These are phyloP conservation scores for Medicago lupulina DNA, from an alignment of 306 rosid genomes.

Conservation along the genomic window DNA sequence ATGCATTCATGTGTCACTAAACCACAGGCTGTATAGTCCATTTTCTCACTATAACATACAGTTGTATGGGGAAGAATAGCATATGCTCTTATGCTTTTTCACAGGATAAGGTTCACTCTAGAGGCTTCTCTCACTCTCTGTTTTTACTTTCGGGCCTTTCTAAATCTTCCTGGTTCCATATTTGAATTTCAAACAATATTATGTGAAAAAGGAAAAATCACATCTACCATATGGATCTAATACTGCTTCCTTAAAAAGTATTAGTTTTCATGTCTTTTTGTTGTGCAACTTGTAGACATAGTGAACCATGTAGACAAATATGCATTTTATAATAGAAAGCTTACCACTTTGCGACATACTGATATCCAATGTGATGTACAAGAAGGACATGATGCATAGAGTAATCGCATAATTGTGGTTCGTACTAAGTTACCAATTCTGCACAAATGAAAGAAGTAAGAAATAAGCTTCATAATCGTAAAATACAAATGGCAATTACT, in stretches of 20 bases:
- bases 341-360: conserved; percentile 87
- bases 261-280: not conserved
- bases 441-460: conserved; percentile 35
- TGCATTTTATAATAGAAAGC: conserved; percentile 38
- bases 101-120: not conserved
- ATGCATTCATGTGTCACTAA: conserved; percentile 8
- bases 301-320: conserved; percentile 34
- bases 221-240: conserved; percentile 1
- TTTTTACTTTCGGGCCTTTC: not conserved
- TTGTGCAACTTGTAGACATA: conserved; percentile 29
- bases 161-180: conserved; percentile 13
- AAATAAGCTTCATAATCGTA: conserved; percentile 17
- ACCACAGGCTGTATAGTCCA: not conserved
- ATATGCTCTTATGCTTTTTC: conserved; percentile 15
- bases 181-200: conserved; percentile 16
- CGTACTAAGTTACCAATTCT: conserved; percentile 85
- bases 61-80: not conserved
- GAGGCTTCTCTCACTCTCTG: not conserved
- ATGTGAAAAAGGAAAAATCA: conserved; percentile 16
- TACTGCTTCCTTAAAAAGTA: not conserved
- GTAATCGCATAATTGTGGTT: conserved; percentile 84
- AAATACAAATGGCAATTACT: conserved; percentile 24
- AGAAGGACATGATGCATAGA: conserved; percentile 86
- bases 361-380: conserved; percentile 92
- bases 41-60: conserved; percentile 2